phyloP scores from a whole-genome alignment of 371 early-diverging fungal species.

The Rhizopus stolonifer region DNA sequence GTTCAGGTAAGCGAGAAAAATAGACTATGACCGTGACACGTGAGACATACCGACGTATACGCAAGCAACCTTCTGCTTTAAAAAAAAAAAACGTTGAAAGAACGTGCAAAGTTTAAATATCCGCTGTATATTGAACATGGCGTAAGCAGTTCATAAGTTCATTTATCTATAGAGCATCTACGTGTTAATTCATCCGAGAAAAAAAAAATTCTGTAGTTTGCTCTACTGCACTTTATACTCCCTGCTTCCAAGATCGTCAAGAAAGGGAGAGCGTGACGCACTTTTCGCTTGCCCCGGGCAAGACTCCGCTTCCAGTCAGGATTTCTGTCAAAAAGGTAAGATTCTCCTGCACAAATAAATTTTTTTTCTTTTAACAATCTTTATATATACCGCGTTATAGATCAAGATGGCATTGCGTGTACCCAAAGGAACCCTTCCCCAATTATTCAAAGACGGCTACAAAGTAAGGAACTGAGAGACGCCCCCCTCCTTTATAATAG shows the following conservation, averaged over 20 bases:
- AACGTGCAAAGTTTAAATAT: neutral
- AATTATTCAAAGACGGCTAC: slow-evolving; percentile 96
- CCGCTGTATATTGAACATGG: neutral
- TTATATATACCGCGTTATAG: slow-evolving; percentile 23
- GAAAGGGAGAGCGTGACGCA: neutral
- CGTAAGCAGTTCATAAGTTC: too few species aligned
- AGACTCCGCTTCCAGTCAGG: neutral
- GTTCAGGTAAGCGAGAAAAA: neutral
- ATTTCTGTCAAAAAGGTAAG: neutral
- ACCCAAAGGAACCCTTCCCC: slow-evolving; percentile 84
- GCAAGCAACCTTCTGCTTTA: neutral
- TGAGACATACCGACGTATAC: neutral
- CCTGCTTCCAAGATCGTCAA: too few species aligned
- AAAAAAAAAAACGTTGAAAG: too few species aligned
- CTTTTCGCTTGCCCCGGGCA: neutral
- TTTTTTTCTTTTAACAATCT: slow-evolving; percentile 3
- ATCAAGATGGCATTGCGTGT: slow-evolving; percentile 89
- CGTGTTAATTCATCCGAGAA: too few species aligned
- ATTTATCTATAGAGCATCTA: too few species aligned
- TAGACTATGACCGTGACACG: neutral
- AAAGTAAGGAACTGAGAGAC: slow-evolving; percentile 60
- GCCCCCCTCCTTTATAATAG: slow-evolving; percentile 2
- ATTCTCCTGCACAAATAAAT: slow-evolving; percentile 2
- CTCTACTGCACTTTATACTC: too few species aligned
- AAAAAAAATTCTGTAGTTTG: too few species aligned